Conservation (phyloP, 164 flowering plant species). For the Sextonia rubra region DNA sequence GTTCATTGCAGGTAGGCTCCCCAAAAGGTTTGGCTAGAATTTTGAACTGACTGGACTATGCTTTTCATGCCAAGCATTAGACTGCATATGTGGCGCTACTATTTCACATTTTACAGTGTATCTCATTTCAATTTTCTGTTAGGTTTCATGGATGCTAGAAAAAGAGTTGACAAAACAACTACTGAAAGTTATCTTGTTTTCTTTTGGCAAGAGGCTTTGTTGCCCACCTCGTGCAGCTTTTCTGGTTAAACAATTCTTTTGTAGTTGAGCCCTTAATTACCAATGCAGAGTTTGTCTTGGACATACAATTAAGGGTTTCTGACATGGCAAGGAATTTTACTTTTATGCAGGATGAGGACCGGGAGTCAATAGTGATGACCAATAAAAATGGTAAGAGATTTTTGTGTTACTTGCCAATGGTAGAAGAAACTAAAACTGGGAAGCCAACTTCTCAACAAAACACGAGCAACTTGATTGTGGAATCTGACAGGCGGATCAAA, state of each 20-base stretch:
- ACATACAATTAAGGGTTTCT: background rate
- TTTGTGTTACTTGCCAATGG: conserved; percentile 77
- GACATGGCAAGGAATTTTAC: background rate
- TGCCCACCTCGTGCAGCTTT: background rate
- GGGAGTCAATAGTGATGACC: conserved; percentile 75
- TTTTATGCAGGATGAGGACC: conserved; percentile 72
- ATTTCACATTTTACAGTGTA: no score
- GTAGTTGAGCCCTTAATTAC: background rate
- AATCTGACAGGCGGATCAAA: conserved; percentile 55
- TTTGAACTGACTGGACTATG: no score
- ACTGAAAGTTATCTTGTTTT: background rate
- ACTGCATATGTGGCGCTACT: background rate
- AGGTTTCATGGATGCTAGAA: background rate
- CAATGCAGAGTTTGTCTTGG: background rate
- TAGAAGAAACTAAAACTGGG: conserved; percentile 56
- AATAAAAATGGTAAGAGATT: conserved; percentile 55
- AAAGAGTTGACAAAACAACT: background rate
- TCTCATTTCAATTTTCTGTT: background rate
- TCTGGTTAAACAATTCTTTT: background rate
- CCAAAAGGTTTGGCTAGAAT: no score
- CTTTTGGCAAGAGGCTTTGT: background rate
- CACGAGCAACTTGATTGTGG: conserved; percentile 70
- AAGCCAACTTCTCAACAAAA: conserved; percentile 47
- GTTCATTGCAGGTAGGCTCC: no score
- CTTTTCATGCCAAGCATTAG: background rate